Conservation (phyloP, 2,329 filamentous ascomycete genomes). For the Coniella lustricola region DNA sequence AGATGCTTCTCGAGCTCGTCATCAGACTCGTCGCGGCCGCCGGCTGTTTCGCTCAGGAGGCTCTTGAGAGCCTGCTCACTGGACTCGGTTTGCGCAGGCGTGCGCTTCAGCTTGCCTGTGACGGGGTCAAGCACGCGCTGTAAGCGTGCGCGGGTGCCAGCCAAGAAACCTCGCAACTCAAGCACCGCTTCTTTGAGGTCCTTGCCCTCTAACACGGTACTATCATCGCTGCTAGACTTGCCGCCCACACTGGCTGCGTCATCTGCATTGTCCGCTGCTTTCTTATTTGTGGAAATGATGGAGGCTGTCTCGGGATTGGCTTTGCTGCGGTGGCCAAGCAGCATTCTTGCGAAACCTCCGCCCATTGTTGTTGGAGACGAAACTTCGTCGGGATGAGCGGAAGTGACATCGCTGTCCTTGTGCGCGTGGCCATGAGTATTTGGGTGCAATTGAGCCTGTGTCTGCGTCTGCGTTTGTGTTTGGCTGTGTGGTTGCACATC, state of each 20-base stretch:
- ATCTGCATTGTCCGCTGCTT: conserved; percentile 41
- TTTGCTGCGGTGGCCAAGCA: conserved; percentile 40
- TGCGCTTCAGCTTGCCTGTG: conserved; percentile 53
- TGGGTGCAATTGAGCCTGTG: neutral
- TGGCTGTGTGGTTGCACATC: conserved; percentile 26
- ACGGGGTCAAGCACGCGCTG: conserved; percentile 56
- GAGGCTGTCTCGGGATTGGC: conserved; percentile 49
- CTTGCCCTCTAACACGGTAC: conserved; percentile 60
- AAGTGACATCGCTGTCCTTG: conserved; percentile 21
- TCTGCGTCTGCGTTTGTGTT: too few species aligned
- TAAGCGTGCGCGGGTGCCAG: conserved; percentile 67
- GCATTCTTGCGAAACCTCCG: conserved; percentile 47
- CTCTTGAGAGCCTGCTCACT: conserved; percentile 45
- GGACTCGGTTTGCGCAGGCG: conserved; percentile 35
- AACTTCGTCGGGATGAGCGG: conserved; percentile 20
- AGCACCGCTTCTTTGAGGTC: conserved; percentile 76
- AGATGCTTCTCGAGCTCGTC: conserved; percentile 64
- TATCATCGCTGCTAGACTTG: conserved; percentile 37
- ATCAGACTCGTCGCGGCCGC: conserved; percentile 39
- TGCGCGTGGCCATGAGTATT: neutral
- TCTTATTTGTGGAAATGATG: conserved; percentile 48
- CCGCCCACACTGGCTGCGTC: conserved; percentile 51
- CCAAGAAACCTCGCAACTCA: conserved; percentile 81
- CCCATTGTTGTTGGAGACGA: conserved; percentile 30
- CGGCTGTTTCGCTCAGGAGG: conserved; percentile 40